Evolutionary conservation across 1,139 yeast genomes (phyloP), one percentile per base, ranked within the genome.

Genomic region (Lizanozyma gosingica): DNA sequence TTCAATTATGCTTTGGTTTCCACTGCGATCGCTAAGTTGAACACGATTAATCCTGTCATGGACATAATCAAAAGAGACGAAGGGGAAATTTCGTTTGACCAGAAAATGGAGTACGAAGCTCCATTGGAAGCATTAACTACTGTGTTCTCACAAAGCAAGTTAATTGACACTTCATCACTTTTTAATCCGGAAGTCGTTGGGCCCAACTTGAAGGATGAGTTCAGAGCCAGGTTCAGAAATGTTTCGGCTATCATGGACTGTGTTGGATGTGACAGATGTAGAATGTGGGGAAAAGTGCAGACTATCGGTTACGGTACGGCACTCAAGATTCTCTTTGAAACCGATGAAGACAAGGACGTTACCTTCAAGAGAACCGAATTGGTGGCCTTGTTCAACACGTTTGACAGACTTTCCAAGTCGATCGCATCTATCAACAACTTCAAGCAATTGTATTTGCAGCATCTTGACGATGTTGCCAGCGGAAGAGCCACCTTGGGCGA

Each of bases 221-320:
- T 92, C 63, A 75, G 94, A 48, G 62, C 76, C 36, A 80, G 95
- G 43, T 94, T 92, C 60, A 80, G 80, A 56, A 94, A 92, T 57
- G 94, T 92, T 32, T 82, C 95, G 29, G 83, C 86, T 40, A 78
- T 92, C 39, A 92, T 94, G 97, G 96, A 92, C 61, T 92, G 98
- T 67, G 97, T 92, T 38, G 97, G 96, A 34, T 92, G 98, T 65
- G 98, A 92, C 59, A 75, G 97, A 57, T 92, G 98, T 60, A 77
- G 97, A 55, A 70, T 94, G 64, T 92, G 98, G 98, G 98, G 98
- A 15, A 92, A 94, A 61, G 76, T 92, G 18, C 98, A 92, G 65
- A 87, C 95, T 1, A 87, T 94, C 16, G 98, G 98, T 18, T 92
- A 92, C 59, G 98, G 97, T 17, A 92, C 98, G 15, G 95, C 97